These are phyloP conservation scores for Pseudogymnoascus sp. DNA, from an alignment of 2,329 filamentous ascomycete genomes.

Conservation along the genomic window DNA sequence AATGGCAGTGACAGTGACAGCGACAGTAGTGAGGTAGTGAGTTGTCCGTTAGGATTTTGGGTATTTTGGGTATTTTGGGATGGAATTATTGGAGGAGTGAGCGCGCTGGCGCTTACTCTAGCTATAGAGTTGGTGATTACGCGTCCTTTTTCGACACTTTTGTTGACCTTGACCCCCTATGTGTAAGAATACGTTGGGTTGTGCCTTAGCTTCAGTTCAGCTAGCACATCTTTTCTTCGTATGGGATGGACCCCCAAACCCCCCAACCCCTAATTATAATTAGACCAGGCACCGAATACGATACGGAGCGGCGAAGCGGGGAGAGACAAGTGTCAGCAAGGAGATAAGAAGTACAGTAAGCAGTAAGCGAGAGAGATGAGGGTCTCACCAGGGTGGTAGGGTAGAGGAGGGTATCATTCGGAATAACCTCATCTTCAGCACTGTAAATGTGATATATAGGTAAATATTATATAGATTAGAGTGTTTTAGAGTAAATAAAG, in stretches of 20 bases:
- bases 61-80: not conserved
- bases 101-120: not conserved
- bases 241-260: not conserved
- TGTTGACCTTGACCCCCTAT: too few species aligned
- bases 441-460: not conserved
- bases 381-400: not conserved
- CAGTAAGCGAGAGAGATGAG: not conserved
- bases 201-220: too few species aligned
- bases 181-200: not conserved
- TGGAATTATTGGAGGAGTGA: not conserved
- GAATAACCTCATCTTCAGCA: not conserved
- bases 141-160: too few species aligned
- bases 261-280: not conserved
- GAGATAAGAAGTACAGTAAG: not conserved
- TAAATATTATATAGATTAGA: not conserved
- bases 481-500: not conserved
- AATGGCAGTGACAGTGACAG: not conserved
- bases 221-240: not conserved
- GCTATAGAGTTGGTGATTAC: too few species aligned
- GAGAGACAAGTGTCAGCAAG: not conserved
- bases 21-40: not conserved
- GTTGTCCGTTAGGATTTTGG: not conserved
- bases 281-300: not conserved
- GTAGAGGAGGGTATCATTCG: not conserved
- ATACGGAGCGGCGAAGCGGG: not conserved